Percentiles rank a stretch among this genome's conserved stretches.
phyloP scores from a whole-genome alignment of 176 grass and related monocot species.

The Otatea glauca region DNA sequence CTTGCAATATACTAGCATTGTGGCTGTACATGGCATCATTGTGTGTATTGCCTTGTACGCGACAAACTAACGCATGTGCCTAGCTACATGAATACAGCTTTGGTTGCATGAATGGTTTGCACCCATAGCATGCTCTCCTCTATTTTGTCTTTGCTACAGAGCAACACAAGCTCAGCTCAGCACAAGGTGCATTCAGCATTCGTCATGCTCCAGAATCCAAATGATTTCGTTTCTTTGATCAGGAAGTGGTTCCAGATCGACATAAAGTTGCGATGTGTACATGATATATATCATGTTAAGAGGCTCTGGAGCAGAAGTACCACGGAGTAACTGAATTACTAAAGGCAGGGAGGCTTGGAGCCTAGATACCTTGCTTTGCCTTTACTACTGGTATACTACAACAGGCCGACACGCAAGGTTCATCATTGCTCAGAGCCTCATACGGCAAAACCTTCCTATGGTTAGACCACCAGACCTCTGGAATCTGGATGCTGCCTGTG shows the following conservation, averaged over 20 bases:
- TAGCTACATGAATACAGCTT: not conserved
- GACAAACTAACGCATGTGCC: conserved; percentile 34
- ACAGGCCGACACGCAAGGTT: not conserved
- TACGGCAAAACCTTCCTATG: not conserved
- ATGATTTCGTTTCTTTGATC: not conserved
- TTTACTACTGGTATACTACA: not conserved
- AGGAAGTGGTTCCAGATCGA: not conserved
- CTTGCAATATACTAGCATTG: not conserved
- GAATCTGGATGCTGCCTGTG: not conserved
- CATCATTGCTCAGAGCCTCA: not conserved
- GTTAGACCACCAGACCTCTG: not conserved
- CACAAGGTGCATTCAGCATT: not conserved
- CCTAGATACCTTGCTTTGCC: conserved; percentile 30
- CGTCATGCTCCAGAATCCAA: not conserved
- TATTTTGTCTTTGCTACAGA: not conserved
- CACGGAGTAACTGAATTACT: not conserved
- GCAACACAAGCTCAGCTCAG: not conserved
- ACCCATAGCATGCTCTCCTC: no score
- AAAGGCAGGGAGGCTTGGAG: not conserved
- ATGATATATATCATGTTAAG: not conserved
- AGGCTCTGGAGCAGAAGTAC: not conserved
- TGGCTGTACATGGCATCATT: conserved; percentile 33
- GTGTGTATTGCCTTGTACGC: not conserved
- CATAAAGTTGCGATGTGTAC: conserved; percentile 6
- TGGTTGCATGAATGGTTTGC: not conserved